Base-by-base conservation (phyloP, 2,329 filamentous ascomycete genomes). In the Botrytis porri region DNA sequence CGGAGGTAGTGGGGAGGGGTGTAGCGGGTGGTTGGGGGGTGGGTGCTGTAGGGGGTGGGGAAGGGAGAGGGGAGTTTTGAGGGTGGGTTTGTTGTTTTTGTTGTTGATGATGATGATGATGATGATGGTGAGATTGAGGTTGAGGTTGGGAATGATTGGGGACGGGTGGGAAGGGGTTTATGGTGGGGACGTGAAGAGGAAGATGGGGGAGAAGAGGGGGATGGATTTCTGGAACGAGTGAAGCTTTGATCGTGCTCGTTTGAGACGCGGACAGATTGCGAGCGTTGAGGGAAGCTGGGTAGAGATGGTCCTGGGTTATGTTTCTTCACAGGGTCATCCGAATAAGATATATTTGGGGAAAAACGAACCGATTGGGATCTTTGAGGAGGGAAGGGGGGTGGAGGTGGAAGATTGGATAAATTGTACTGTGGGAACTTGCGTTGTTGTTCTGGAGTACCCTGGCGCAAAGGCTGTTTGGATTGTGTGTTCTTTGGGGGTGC, bases 301-400 rank as follows among this genome's bases (percentile, higher is more conserved):
- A 59, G 18, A 20, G 70, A 59, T 22, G n/a, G 12, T 45, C 41
- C 35, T 66, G 48, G 61, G 8, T 60, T 45, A 29, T 25, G n/a
- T 1, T 54, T 67, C 9, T 12, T 67, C 25, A 67, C 35, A 67
- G 37, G 39, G 35, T 43, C 51, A 22, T 71, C 35, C 37, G 62
- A 63, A n/a, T 41, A 69, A 35, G 51, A 69, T 69, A 69, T 25
- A 32, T 71, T 35, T 22, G 61, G 62, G 14, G 70, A 71, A 37
- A 71, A 71, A 22, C 70, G 70, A 37, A 71, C 70, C 9, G 70
- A 71, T 25, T 67, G 70, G 9, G 62, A 60, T 60, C 70, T 37
- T 59, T 66, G 61, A 45, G 61, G 29, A 35, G 59, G 69, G 10
- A 67, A 67, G 3, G 61, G 70, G 12, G 60, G 61, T 4, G 70